Conservation (phyloP, 163 green algal genomes). For the Scenedesmus sp. region DNA sequence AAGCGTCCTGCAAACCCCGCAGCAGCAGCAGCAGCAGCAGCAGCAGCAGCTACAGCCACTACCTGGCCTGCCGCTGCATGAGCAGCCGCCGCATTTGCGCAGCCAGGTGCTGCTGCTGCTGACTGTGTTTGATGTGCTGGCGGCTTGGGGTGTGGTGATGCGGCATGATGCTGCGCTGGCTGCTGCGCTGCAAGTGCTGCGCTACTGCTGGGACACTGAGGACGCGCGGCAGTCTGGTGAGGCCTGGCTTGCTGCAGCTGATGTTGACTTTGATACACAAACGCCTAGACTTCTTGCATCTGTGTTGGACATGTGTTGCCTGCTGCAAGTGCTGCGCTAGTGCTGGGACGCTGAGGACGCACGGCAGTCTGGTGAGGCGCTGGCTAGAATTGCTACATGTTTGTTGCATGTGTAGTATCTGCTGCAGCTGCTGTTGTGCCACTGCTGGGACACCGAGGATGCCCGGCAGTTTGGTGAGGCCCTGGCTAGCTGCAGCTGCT, state of each 20-base stretch:
- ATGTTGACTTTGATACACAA: no score
- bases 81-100: constrained; percentile 31
- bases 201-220: constrained; percentile 39
- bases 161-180: constrained; percentile 41
- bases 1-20: not conserved
- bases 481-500: no score
- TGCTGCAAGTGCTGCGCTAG: constrained; percentile 31
- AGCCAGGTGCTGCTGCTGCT: constrained; percentile 40
- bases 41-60: not conserved
- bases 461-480: no score
- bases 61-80: constrained; percentile 12
- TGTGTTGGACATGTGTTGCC: no score
- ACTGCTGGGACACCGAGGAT: no score
- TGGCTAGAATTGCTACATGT: no score
- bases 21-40: constrained; percentile 13
- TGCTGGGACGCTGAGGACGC: constrained; percentile 44
- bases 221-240: constrained; percentile 37
- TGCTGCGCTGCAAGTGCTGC: constrained; percentile 42
- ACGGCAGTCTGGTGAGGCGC: constrained; percentile 17
- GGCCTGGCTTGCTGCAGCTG: no score
- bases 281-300: no score
- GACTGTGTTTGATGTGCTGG: constrained; percentile 32
- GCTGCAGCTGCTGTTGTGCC: not conserved
- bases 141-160: constrained; percentile 20
- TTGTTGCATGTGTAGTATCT: not conserved